A percentile compares a stretch with the other conserved stretches of the same genome.
phyloP scores from a whole-genome alignment of 2,329 filamentous ascomycete species.

The Lizonia empirigonia region DNA sequence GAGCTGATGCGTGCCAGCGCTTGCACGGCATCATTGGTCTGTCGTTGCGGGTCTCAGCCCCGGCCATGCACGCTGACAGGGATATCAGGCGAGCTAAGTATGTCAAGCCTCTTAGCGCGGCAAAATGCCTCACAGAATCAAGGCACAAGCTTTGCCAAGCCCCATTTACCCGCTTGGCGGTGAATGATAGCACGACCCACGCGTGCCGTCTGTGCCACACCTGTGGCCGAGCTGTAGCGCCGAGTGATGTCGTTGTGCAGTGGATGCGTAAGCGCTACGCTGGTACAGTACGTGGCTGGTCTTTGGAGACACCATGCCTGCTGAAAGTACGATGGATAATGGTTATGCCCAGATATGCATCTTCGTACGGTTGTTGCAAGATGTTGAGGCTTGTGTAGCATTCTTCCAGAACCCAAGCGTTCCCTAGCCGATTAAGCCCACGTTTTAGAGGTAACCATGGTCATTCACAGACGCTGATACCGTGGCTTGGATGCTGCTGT shows the following conservation, averaged over 20 bases:
- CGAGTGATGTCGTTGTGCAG: conserved; percentile 22
- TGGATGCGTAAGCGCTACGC: conserved; percentile 12
- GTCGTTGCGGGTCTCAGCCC: background rate
- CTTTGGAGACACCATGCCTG: background rate
- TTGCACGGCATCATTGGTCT: background rate
- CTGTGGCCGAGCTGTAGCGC: background rate
- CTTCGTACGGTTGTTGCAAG: too few species aligned
- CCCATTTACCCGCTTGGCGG: conserved; percentile 29
- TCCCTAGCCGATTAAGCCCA: too few species aligned
- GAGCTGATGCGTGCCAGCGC: conserved; percentile 11
- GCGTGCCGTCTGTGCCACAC: conserved; percentile 17
- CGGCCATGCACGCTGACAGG: conserved; percentile 19
- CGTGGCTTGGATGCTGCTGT: too few species aligned
- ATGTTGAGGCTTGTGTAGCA: too few species aligned
- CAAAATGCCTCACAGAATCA: conserved; percentile 33
- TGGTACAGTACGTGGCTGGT: background rate
- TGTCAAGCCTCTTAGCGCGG: conserved; percentile 35
- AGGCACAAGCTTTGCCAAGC: conserved; percentile 40
- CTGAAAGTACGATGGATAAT: background rate
- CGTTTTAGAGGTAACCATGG: too few species aligned
- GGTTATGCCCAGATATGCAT: too few species aligned
- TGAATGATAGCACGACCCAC: conserved; percentile 15
- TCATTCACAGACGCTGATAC: too few species aligned
- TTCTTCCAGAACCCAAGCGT: too few species aligned
- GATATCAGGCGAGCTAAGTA: conserved; percentile 19